phyloP scores from a whole-genome alignment of 345 rosid species.

The Euphorbia lathyris region DNA sequence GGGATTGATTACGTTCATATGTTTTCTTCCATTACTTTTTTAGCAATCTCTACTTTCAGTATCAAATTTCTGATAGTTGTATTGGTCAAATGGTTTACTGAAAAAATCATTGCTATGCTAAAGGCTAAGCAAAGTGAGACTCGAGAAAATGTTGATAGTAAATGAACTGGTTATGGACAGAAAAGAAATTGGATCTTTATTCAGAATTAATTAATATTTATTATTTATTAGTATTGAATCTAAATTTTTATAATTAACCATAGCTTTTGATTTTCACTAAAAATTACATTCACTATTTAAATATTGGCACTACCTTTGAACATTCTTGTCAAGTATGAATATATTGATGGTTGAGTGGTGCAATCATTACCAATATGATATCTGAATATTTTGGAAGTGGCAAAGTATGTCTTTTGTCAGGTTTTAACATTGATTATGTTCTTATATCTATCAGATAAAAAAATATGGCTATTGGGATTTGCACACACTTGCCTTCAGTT shows the following conservation, averaged over 20 bases:
- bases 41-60: not conserved
- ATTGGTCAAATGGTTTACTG: not conserved
- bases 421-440: constrained; percentile 2
- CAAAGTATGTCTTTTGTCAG: not conserved
- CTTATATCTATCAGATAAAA: constrained; percentile 55
- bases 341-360: not conserved
- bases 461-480: constrained; percentile 67
- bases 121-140: not conserved
- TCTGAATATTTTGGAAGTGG: not conserved
- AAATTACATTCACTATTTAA: not conserved
- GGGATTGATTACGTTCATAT: not conserved
- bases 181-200: not conserved
- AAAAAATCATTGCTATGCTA: not conserved
- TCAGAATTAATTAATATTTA: not conserved
- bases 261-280: not conserved
- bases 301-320: not conserved
- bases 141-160: not conserved
- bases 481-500: constrained; percentile 88
- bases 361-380: not conserved
- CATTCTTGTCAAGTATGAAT: not conserved
- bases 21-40: not conserved
- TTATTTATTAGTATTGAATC: not conserved
- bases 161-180: not conserved
- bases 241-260: not conserved
- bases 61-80: not conserved